Base-by-base conservation (phyloP, 192 early-diverging fungal genomes). In the Gonapodya sp. region DNA sequence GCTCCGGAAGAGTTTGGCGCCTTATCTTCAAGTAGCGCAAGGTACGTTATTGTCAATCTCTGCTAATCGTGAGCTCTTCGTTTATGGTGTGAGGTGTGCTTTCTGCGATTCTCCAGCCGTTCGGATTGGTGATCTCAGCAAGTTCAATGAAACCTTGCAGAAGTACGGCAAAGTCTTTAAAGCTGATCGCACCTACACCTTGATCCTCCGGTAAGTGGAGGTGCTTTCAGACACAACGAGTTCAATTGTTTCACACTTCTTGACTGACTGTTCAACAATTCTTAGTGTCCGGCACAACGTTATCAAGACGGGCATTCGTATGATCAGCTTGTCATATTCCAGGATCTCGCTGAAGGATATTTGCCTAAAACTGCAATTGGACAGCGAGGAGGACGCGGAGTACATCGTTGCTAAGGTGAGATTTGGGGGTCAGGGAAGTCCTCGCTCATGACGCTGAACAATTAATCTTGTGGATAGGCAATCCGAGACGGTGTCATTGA, bases 401-500 rank as follows among this genome's bases (percentile, higher is more conserved):
- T 98, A 96, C 87, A 98, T 99, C 86, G 96, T 99, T 0, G 94
- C 95, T 32, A 99, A 99, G 84, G 86, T 87, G 0, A 14, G 30
- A 30, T 32, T 34, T 34, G 75, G 78, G 34, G 0, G 8, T 34
- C 14, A 79, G 78, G 2, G 34, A 30, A 33, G 18, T 83, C 0
- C 72, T 84, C 84, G 34, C 1, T 8, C 78, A 80, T 84, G 79
- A 78, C 36, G 14, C 35, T 77, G 2, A 31, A 37, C 31, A 35
- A 73, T 24, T 0, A 18, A 73, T 32, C 31, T 73, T 31, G n/a
- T n/a, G n/a, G 79, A 31, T 83, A 87, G 88, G 94, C 98, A 31
- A 97, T 99, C 81, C 92, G 96, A 77, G 98, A 99, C 82, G 98
- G 97, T 78, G 97, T 99, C 24, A 97, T 99, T 86, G 96, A 97